Evolutionary conservation across 2,329 filamentous ascomycete genomes (phyloP), one percentile per base, ranked within the genome.

Genomic region (Neonectria hederae): DNA sequence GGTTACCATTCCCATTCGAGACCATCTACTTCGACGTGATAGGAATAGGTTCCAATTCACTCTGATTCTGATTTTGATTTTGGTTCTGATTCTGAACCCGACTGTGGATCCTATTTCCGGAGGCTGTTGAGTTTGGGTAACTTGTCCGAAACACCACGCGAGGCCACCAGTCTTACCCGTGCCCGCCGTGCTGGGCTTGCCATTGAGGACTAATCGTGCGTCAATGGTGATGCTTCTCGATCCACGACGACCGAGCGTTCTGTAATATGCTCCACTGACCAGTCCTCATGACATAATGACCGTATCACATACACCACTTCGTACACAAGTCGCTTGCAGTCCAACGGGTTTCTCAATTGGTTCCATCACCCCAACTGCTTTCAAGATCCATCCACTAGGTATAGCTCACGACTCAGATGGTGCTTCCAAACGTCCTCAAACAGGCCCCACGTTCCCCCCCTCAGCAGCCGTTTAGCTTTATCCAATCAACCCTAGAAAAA

Each of bases 1-100:
- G 38, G 43, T 35, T 49, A 32, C 59, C 51, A 42, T 53, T 51
- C 59, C 63, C 40, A 10, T 62, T 65, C 32, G 54, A 51, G 54
- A 59, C 28, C 54, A 40, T 52, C 48, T 49, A 57, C 35, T 14
- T 30, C 9, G 4, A 10, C 13, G 32, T 56, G 28, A 54, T 56
- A n/a, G 24, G 56, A 46, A 57, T 32, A 53, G 42, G 55, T 54
- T 51, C 54, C 45, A 22, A 48, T 35, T 22, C 13, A 7, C 10
- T 6, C 28, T 28, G 32, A 59, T 54, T 51, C 54, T 51, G 28
- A 48, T 35, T 22, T 3, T 24, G 21, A 24, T 26, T 35, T 17
- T 35, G 42, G 52, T 56, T 55, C 54, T 51, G 28, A 49, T 46
- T 22, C 14, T n/a, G 22, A 32, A 19, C 8, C 17, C 14, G 26